Evolutionary conservation across 306 rosid genomes (phyloP).

Genomic region (Glycyrrhiza uralensis): DNA sequence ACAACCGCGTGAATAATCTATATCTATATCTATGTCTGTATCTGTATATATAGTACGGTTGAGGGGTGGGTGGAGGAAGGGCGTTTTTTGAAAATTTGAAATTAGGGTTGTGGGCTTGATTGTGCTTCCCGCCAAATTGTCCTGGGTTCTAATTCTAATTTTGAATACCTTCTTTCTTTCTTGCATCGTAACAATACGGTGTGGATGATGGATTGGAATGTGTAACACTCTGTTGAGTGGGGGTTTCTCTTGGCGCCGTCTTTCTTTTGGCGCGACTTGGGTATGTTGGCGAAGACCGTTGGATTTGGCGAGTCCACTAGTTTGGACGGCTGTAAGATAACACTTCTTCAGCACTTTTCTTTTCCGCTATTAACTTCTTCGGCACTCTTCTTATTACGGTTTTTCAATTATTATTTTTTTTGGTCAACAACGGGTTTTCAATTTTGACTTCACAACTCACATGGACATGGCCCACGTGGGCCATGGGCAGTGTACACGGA

Average conservation of each 20-base stretch:
- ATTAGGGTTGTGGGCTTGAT: not conserved
- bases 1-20: too few relatives aligned
- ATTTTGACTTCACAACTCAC: too few relatives aligned
- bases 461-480: too few relatives aligned
- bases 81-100: conserved; percentile 1
- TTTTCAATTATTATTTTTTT: too few relatives aligned
- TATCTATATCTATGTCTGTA: too few relatives aligned
- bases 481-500: too few relatives aligned
- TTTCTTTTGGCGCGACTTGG: not conserved
- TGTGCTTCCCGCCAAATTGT: conserved; percentile 13
- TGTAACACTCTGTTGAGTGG: too few relatives aligned
- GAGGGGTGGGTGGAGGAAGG: not conserved
- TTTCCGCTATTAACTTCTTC: not conserved
- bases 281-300: not conserved
- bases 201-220: too few relatives aligned
- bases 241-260: not conserved
- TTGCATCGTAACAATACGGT: too few relatives aligned
- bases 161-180: not conserved
- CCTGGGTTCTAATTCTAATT: not conserved
- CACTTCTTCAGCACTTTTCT: not conserved
- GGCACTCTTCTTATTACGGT: too few relatives aligned
- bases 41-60: too few relatives aligned
- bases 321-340: not conserved
- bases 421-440: too few relatives aligned
- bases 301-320: not conserved